phyloP scores from a whole-genome alignment of 257 asterid species.

The Solanum gracilifrons region DNA sequence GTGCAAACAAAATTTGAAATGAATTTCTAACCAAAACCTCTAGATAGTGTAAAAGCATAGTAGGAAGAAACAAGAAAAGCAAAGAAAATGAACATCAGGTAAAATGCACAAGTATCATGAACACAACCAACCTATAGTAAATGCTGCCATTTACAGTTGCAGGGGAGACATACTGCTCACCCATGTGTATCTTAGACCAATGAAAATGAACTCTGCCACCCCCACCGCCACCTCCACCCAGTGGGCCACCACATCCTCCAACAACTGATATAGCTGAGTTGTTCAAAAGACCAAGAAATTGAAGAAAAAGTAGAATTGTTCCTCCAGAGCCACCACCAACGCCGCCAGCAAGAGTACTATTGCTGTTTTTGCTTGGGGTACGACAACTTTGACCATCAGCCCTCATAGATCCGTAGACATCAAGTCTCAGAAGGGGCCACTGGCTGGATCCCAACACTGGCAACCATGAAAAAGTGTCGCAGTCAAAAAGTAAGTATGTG shows the following conservation, averaged over 20 bases:
- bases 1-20: neutral
- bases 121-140: conserved; percentile 39
- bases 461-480: conserved; percentile 2
- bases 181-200: conserved; percentile 67
- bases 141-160: conserved; percentile 69
- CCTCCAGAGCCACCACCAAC: conserved; percentile 99
- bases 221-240: conserved; percentile 96
- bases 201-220: conserved; percentile 98
- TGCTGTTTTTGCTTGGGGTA: conserved; percentile 32
- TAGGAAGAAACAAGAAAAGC: neutral
- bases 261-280: conserved; percentile 66
- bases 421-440: conserved; percentile 75
- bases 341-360: conserved; percentile 55
- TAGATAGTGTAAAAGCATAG: neutral
- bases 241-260: conserved; percentile 84
- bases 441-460: conserved; percentile 80
- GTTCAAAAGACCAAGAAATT: conserved; percentile 45
- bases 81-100: neutral
- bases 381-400: conserved; percentile 77
- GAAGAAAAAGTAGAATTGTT: conserved; percentile 77
- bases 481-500: conserved; percentile 11
- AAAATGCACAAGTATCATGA: neutral
- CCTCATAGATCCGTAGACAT: conserved; percentile 57
- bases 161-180: conserved; percentile 72
- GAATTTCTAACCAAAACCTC: neutral